Percentiles rank a stretch among this genome's conserved stretches.
Evolutionary conservation across 345 rosid genomes (phyloP).

Genomic region (Eucalyptus guilfoylei): DNA sequence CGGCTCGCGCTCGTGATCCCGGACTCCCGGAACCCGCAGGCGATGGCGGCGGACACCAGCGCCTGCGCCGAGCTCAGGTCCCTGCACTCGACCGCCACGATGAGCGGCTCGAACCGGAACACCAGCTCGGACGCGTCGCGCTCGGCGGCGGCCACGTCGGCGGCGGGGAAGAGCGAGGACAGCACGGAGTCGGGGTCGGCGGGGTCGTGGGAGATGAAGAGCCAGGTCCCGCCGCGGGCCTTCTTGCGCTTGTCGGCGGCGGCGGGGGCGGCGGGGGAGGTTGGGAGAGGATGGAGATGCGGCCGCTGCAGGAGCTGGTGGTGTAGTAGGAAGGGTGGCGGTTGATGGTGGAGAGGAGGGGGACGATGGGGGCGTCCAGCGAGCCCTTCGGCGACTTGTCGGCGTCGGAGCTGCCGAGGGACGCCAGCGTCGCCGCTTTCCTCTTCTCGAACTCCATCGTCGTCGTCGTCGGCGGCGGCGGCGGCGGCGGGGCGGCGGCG

Average conservation of each 20-base stretch:
- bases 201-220: constrained; percentile 60
- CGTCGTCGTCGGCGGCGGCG: not conserved
- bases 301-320: constrained; percentile 94
- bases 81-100: constrained; percentile 69
- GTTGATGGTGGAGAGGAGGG: constrained; percentile 62
- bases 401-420: constrained; percentile 30
- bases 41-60: constrained; percentile 60
- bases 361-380: constrained; percentile 62
- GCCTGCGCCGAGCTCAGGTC: constrained; percentile 51
- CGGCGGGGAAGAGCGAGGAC: constrained; percentile 38
- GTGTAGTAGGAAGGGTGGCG: constrained; percentile 73
- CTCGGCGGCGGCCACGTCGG: not conserved
- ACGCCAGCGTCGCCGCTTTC: constrained; percentile 54
- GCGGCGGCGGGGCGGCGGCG: not conserved
- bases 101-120: constrained; percentile 82
- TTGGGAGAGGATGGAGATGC: constrained; percentile 76
- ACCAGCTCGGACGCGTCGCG: constrained; percentile 26
- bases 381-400: constrained; percentile 85
- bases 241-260: constrained; percentile 20
- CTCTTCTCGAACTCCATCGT: constrained; percentile 70
- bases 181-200: constrained; percentile 37
- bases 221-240: constrained; percentile 87
- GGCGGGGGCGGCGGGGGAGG: constrained; percentile 14
- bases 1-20: constrained; percentile 67
- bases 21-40: constrained; percentile 72